A percentile compares a stretch with the other conserved stretches of the same genome.
Evolutionary conservation across 1,139 yeast genomes (phyloP).

Genomic region (Debaryomyces singareniensis): DNA sequence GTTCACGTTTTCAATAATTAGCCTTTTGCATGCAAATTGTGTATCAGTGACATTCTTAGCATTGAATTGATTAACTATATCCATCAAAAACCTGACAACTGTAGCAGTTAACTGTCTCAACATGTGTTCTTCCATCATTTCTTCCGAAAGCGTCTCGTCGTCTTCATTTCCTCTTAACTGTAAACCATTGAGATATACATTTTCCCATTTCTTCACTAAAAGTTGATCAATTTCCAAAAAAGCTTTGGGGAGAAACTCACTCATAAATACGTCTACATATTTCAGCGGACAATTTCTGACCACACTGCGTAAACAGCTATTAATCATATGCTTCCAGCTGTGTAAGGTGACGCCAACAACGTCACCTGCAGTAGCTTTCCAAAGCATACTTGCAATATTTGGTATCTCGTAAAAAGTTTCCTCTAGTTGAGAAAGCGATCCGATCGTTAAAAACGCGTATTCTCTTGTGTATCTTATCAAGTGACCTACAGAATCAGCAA

Average conservation of each 20-base stretch:
- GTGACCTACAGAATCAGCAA: constrained; percentile 98
- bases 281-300: constrained; percentile 82
- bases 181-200: constrained; percentile 63
- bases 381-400: constrained; percentile 64
- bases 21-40: constrained; percentile 57
- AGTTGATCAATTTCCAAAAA: constrained; percentile 67
- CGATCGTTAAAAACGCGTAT: constrained; percentile 85
- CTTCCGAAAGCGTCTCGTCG: constrained; percentile 87
- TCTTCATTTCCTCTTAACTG: constrained; percentile 64
- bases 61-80: constrained; percentile 71
- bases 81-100: constrained; percentile 83
- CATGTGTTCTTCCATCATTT: constrained; percentile 96
- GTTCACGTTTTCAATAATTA: constrained; percentile 58
- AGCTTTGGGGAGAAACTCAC: constrained; percentile 70
- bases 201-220: constrained; percentile 68
- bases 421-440: constrained; percentile 85
- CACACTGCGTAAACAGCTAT: constrained; percentile 79
- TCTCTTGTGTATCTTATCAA: constrained; percentile 92
- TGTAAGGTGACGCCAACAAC: constrained; percentile 84
- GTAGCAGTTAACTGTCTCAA: constrained; percentile 90
- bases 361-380: constrained; percentile 85
- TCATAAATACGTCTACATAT: constrained; percentile 63
- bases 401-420: constrained; percentile 87
- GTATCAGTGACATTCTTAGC: constrained; percentile 45
- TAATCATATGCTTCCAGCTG: constrained; percentile 96